Conservation (phyloP, 352 stramenopile species). For the Hyaloperonospora arabidopsidis region DNA sequence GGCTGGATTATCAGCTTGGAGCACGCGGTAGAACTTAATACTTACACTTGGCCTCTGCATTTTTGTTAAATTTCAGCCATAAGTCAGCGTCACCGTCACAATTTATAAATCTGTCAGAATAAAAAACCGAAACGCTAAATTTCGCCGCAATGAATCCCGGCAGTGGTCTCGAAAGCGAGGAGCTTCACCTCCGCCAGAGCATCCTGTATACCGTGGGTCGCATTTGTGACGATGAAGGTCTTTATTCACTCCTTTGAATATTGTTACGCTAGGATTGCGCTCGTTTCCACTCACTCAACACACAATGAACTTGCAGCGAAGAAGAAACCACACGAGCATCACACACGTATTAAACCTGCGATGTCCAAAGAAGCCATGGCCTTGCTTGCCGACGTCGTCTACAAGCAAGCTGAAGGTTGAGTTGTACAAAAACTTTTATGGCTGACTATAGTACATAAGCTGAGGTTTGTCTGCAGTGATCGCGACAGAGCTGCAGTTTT, state of each 20-base stretch:
- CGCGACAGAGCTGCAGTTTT: slow-evolving; percentile 68
- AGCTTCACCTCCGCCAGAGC: slow-evolving; percentile 73
- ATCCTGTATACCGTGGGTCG: slow-evolving; percentile 59
- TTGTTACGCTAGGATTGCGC: background rate
- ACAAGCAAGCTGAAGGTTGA: slow-evolving; percentile 56
- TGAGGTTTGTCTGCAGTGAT: slow-evolving; percentile 35
- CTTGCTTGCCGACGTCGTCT: slow-evolving; percentile 53
- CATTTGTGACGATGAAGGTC: slow-evolving; percentile 63
- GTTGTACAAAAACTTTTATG: background rate
- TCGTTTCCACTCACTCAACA: background rate
- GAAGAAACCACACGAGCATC: slow-evolving; percentile 43
- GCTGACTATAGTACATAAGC: background rate
- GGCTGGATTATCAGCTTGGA: too few species aligned
- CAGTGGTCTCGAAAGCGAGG: slow-evolving; percentile 21
- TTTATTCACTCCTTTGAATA: background rate
- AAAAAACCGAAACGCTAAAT: too few species aligned
- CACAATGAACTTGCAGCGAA: slow-evolving; percentile 25
- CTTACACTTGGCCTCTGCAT: too few species aligned
- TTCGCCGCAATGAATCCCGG: slow-evolving; percentile 3
- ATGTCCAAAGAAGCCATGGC: slow-evolving; percentile 61
- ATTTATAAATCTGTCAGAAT: too few species aligned
- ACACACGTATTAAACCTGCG: slow-evolving; percentile 29
- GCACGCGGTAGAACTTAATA: too few species aligned
- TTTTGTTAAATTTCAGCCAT: too few species aligned
- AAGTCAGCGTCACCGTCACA: too few species aligned